These are phyloP conservation scores for Fonsecaea multimorphosa DNA, from an alignment of 2,329 filamentous ascomycete species.

Conservation along the genomic window DNA sequence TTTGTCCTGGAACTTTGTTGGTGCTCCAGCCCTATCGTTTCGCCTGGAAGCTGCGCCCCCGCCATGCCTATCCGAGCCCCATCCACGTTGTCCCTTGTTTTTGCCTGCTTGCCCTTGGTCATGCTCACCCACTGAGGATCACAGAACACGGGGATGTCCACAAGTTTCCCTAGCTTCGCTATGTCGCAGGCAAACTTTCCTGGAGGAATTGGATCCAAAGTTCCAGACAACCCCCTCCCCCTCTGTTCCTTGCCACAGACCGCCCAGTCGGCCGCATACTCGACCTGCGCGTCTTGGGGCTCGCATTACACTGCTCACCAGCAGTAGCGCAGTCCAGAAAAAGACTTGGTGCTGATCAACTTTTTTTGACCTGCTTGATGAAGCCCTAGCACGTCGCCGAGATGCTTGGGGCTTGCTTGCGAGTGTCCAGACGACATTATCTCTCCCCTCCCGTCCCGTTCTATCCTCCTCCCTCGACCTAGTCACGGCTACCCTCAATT, in stretches of 20 bases:
- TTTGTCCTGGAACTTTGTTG: constrained; percentile 1
- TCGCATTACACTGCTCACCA: constrained; percentile 13
- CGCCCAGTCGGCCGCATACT: neutral
- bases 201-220: neutral
- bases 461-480: neutral
- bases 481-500: neutral
- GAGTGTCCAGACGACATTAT: constrained; percentile 13
- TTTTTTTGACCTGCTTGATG: neutral
- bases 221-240: neutral
- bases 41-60: neutral
- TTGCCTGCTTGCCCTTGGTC: neutral
- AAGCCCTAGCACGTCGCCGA: constrained; percentile 8
- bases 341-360: constrained; percentile 12
- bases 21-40: constrained; percentile 4
- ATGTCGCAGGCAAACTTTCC: neutral
- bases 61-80: neutral
- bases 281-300: constrained; percentile 1
- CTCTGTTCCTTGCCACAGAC: neutral
- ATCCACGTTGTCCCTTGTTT: neutral
- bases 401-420: constrained; percentile 1
- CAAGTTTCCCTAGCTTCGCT: constrained; percentile 1
- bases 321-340: neutral
- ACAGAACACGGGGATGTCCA: neutral
- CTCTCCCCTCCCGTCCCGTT: neutral
- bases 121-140: neutral